Percentiles rank a stretch among this genome's conserved stretches.
These are phyloP conservation scores for Phytopythium litorale DNA, from an alignment of 352 stramenopile species.

Conservation along the genomic window DNA sequence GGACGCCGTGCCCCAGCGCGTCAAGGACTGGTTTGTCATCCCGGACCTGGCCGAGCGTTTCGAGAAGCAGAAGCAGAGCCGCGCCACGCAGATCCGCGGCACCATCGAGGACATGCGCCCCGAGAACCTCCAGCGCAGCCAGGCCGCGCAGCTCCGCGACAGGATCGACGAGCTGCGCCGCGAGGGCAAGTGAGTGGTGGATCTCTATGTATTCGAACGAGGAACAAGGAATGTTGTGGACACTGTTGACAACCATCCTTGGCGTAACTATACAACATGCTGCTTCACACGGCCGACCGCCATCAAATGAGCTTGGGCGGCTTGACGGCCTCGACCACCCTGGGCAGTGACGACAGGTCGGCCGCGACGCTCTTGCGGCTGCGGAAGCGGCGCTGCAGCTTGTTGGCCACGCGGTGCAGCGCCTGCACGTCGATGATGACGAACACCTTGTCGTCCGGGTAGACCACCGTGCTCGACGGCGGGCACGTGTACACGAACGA, in stretches of 20 bases:
- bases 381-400: constrained; percentile 71
- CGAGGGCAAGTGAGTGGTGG: constrained; percentile 45
- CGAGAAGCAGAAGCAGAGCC: constrained; percentile 66
- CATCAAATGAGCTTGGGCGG: constrained; percentile 4
- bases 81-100: constrained; percentile 66
- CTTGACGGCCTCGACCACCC: constrained; percentile 5
- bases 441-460: constrained; percentile 77
- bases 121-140: constrained; percentile 64
- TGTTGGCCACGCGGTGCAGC: constrained; percentile 71
- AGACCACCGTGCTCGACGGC: constrained; percentile 48
- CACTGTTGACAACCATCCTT: no score
- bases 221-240: not conserved
- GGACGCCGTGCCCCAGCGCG: constrained; percentile 56
- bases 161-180: constrained; percentile 71
- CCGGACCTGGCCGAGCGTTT: constrained; percentile 66
- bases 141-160: constrained; percentile 65
- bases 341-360: constrained; percentile 9
- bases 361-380: constrained; percentile 12
- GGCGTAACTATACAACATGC: not conserved
- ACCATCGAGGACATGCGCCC: constrained; percentile 67
- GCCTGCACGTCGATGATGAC: constrained; percentile 73
- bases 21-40: constrained; percentile 67
- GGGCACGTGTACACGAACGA: constrained; percentile 84
- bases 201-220: constrained; percentile 1
- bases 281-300: not conserved